phyloP scores from a whole-genome alignment of 306 rosid species.

The Rubus parviflorus region DNA sequence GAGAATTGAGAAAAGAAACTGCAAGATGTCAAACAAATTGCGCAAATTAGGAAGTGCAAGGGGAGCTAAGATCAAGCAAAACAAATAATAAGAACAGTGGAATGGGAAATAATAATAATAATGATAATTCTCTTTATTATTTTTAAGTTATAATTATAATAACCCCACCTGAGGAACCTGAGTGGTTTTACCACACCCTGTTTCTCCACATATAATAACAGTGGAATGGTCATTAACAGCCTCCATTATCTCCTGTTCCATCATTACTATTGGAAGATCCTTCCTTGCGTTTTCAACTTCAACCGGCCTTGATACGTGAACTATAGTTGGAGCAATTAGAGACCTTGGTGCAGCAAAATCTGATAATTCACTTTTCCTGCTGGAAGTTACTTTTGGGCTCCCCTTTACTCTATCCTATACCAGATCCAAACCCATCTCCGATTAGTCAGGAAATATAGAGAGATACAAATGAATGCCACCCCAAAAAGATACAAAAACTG shows the following conservation, averaged over 20 bases:
- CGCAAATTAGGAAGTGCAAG: neutral
- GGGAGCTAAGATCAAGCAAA: neutral
- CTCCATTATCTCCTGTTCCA: slow-evolving; percentile 99
- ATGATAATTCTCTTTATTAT: neutral
- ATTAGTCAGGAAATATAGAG: slow-evolving; percentile 1
- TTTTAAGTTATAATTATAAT: slow-evolving; percentile 1
- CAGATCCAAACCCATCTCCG: slow-evolving; percentile 28
- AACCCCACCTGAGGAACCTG: slow-evolving; percentile 93
- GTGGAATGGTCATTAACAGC: slow-evolving; percentile 67
- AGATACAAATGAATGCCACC: neutral
- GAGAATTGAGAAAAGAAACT: neutral
- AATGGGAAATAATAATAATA: neutral
- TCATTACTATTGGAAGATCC: slow-evolving; percentile 95
- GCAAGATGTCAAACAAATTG: neutral
- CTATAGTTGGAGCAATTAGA: slow-evolving; percentile 57
- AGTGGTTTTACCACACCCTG: slow-evolving; percentile 99
- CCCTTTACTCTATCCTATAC: slow-evolving; percentile 45
- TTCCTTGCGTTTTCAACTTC: slow-evolving; percentile 74
- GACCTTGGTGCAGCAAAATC: slow-evolving; percentile 30
- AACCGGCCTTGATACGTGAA: slow-evolving; percentile 67
- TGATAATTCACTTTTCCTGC: slow-evolving; percentile 29
- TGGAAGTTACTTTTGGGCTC: slow-evolving; percentile 24
- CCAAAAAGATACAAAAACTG: neutral
- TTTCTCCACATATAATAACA: slow-evolving; percentile 93
- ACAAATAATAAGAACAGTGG: neutral